phyloP scores from a whole-genome alignment of 176 grass and related monocot genomes.

The Rhipidocladum racemiflorum region DNA sequence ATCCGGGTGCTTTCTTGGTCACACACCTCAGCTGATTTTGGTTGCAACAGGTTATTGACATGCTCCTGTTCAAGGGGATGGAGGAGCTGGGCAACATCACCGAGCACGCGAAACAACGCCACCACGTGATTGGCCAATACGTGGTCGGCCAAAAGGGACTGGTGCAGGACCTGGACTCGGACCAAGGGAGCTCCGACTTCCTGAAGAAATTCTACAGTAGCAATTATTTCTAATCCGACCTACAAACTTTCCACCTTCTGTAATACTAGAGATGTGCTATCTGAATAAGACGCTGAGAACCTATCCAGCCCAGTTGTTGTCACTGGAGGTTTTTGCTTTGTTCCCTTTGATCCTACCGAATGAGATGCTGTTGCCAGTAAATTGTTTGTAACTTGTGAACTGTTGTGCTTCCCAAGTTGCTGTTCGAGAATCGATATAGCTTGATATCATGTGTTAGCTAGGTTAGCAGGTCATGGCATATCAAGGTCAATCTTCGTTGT shows the following conservation, averaged over 20 bases:
- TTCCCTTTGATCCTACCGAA: neutral
- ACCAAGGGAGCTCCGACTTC: conserved; percentile 62
- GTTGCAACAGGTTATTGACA: conserved; percentile 72
- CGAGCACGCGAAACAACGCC: conserved; percentile 87
- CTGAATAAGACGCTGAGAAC: conserved; percentile 42
- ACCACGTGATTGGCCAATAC: conserved; percentile 89
- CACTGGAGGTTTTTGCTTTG: neutral
- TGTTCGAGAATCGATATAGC: conserved; percentile 1
- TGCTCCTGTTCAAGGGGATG: conserved; percentile 83
- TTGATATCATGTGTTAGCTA: neutral
- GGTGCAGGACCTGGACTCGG: conserved; percentile 48
- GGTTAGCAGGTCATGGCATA: neutral
- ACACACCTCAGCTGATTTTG: neutral
- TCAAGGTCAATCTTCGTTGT: neutral
- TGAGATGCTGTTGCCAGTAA: neutral
- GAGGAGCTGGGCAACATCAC: conserved; percentile 86
- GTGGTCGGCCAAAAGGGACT: conserved; percentile 59
- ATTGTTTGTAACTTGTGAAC: conserved; percentile 1
- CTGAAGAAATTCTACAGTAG: conserved; percentile 84
- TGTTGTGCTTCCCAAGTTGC: conserved; percentile 15
- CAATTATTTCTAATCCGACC: conserved; percentile 66
- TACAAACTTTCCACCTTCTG: neutral
- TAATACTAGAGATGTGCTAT: conserved; percentile 13
- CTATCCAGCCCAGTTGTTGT: conserved; percentile 1
- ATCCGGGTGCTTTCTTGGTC: neutral